Conservation (phyloP, 495 filamentous ascomycete species). For the Penicillium pancosmium region DNA sequence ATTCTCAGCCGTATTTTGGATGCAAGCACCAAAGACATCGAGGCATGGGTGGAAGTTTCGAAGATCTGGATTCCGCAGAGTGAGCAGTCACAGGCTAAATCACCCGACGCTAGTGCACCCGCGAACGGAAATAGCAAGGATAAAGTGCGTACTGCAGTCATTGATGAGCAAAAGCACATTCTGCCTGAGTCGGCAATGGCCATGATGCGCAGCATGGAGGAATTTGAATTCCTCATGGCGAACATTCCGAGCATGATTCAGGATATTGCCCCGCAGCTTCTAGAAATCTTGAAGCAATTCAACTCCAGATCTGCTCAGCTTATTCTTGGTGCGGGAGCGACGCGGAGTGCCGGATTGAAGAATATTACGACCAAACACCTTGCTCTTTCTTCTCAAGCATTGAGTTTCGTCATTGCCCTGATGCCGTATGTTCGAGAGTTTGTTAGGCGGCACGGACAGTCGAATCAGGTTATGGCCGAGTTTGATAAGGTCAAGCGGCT, state of each 20-base stretch:
- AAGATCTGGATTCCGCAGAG: slow-evolving; percentile 67
- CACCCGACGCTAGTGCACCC: slow-evolving; percentile 30
- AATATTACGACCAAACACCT: slow-evolving; percentile 97
- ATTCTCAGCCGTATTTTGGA: slow-evolving; percentile 70
- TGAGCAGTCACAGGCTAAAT: slow-evolving; percentile 26
- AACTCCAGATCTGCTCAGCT: slow-evolving; percentile 92
- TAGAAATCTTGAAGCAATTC: slow-evolving; percentile 83
- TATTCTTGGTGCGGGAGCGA: slow-evolving; percentile 93
- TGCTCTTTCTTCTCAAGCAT: slow-evolving; percentile 85
- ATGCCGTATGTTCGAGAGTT: slow-evolving; percentile 93
- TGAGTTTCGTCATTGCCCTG: slow-evolving; percentile 83
- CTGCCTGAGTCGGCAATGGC: slow-evolving; percentile 79
- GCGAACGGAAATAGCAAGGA: slow-evolving; percentile 65
- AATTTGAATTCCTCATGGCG: slow-evolving; percentile 79
- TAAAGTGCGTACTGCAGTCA: slow-evolving; percentile 70
- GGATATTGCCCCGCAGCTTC: slow-evolving; percentile 72
- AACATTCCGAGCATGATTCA: slow-evolving; percentile 85
- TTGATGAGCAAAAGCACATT: slow-evolving; percentile 85
- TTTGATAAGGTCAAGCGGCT: slow-evolving; percentile 91
- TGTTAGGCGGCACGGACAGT: slow-evolving; percentile 73
- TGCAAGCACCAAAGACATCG: slow-evolving; percentile 77
- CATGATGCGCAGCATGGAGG: slow-evolving; percentile 77
- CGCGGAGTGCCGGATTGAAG: slow-evolving; percentile 84
- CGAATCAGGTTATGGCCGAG: slow-evolving; percentile 72
- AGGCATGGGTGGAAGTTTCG: slow-evolving; percentile 70